Percentiles rank a stretch among this genome's conserved stretches.
These are phyloP conservation scores for Trichophaea hybrida DNA, from an alignment of 2,329 filamentous ascomycete genomes.

Conservation along the genomic window DNA sequence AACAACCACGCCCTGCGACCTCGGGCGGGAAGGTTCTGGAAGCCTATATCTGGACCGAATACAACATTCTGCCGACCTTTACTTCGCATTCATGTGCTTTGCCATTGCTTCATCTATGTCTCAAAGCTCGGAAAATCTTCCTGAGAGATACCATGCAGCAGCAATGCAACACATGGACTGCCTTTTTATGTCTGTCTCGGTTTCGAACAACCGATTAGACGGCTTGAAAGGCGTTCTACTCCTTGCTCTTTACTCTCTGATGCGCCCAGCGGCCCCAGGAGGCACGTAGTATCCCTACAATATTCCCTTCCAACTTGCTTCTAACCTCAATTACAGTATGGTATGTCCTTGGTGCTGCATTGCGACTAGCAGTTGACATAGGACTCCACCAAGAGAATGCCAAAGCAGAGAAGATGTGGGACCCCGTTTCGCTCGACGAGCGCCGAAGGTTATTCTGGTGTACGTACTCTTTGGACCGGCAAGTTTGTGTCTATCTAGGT, in stretches of 20 bases:
- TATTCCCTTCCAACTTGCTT: not conserved
- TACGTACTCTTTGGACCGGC: slow-evolving; percentile 80
- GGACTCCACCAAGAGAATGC: slow-evolving; percentile 82
- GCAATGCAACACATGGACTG: slow-evolving; percentile 84
- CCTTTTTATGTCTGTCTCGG: slow-evolving; percentile 50
- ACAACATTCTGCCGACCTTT: slow-evolving; percentile 45
- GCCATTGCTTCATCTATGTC: slow-evolving; percentile 82
- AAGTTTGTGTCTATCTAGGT: slow-evolving; percentile 86
- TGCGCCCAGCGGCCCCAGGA: slow-evolving; percentile 77
- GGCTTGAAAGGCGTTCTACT: slow-evolving; percentile 86
- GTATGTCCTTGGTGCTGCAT: slow-evolving; percentile 78
- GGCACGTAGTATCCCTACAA: not conserved
- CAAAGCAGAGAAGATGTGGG: slow-evolving; percentile 34
- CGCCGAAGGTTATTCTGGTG: slow-evolving; percentile 89
- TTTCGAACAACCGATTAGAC: slow-evolving; percentile 49
- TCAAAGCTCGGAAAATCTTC: slow-evolving; percentile 45
- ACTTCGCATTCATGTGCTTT: slow-evolving; percentile 92
- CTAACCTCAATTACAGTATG: slow-evolving; percentile 41
- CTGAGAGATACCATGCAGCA: slow-evolving; percentile 90
- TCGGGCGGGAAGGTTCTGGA: slow-evolving; percentile 39
- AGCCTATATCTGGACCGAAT: not conserved
- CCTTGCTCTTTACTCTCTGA: slow-evolving; percentile 75
- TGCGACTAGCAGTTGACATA: slow-evolving; percentile 76
- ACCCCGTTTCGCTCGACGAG: slow-evolving; percentile 61
- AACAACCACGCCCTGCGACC: not conserved